A percentile compares a stretch with the other conserved stretches of the same genome.
Conservation (phyloP, 805 yeast species). For the Hagleromyces aurorensis region DNA sequence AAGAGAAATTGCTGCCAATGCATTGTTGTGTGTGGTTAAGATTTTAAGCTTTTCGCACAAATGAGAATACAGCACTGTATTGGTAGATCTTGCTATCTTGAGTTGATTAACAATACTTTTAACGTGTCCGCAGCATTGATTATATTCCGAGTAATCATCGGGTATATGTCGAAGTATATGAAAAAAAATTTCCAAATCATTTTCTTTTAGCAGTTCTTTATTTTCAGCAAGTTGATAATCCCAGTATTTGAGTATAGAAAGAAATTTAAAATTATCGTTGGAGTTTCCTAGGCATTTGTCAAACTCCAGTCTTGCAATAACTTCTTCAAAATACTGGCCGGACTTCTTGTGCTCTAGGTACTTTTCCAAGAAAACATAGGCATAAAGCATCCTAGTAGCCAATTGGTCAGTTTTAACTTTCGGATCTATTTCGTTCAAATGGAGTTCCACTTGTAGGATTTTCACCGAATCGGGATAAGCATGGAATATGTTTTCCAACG, state of each 20-base stretch:
- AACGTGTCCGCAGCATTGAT: slow-evolving; percentile 18
- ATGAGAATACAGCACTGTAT: too few species aligned
- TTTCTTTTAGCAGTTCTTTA: slow-evolving; percentile 3
- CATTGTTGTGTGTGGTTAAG: slow-evolving; percentile 12
- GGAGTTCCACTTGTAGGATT: too few species aligned
- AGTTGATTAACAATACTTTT: slow-evolving; percentile 13
- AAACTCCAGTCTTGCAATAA: too few species aligned
- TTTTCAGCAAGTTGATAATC: slow-evolving; percentile 2
- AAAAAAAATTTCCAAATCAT: slow-evolving; percentile 14
- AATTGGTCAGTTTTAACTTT: too few species aligned
- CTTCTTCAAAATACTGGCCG: too few species aligned
- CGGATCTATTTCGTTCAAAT: too few species aligned
- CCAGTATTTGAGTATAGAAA: slow-evolving; percentile 21
- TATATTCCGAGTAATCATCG: too few species aligned
- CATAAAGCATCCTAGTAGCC: too few species aligned
- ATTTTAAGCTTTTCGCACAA: slow-evolving; percentile 13
- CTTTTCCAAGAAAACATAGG: too few species aligned
- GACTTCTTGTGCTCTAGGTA: too few species aligned
- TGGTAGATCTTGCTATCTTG: slow-evolving; percentile 6
- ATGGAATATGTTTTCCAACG: slow-evolving; percentile 2
- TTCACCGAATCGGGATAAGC: too few species aligned
- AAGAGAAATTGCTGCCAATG: slow-evolving; percentile 13
- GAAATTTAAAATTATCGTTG: slow-evolving; percentile 20
- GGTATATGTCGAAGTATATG: slow-evolving; percentile 15
- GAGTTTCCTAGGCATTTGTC: too few species aligned